phyloP scores from a whole-genome alignment of 2,329 filamentous ascomycete genomes.

The Thelonectria blattea region DNA sequence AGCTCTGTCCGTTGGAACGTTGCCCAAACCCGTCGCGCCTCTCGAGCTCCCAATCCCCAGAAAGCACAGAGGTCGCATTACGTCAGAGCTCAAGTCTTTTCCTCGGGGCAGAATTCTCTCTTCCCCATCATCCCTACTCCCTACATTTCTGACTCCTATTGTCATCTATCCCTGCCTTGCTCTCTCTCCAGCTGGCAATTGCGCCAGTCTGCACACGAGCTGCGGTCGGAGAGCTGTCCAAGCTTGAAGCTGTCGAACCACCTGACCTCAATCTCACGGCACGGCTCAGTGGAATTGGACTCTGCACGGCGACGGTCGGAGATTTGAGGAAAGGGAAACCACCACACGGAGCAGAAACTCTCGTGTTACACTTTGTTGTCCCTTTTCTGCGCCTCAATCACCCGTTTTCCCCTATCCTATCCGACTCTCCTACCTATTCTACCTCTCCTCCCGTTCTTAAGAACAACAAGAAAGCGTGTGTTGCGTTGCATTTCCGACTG shows the following conservation, averaged over 20 bases:
- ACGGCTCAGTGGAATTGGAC: slow-evolving; percentile 19
- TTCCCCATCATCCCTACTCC: slow-evolving; percentile 28
- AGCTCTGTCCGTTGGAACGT: slow-evolving; percentile 8
- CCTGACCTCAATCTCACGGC: slow-evolving; percentile 37
- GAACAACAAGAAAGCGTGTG: not conserved
- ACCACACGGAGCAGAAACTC: slow-evolving; percentile 10
- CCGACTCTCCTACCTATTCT: no score
- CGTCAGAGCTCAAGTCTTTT: slow-evolving; percentile 28
- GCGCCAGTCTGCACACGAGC: slow-evolving; percentile 20
- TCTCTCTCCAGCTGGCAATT: slow-evolving; percentile 11
- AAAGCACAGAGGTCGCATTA: slow-evolving; percentile 27
- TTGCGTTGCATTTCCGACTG: slow-evolving; percentile 20
- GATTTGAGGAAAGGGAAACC: slow-evolving; percentile 25
- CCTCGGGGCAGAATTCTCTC: slow-evolving; percentile 26
- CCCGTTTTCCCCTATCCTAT: not conserved
- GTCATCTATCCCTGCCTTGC: slow-evolving; percentile 9
- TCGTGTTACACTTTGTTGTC: slow-evolving; percentile 14
- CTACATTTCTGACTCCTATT: slow-evolving; percentile 20
- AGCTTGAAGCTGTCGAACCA: slow-evolving; percentile 34
- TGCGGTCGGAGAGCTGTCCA: slow-evolving; percentile 35
- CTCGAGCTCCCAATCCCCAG: slow-evolving; percentile 12
- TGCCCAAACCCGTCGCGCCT: not conserved
- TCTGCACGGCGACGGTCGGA: slow-evolving; percentile 27
- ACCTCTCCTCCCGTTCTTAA: not conserved
- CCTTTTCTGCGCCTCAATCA: slow-evolving; percentile 5